These are phyloP conservation scores for Boletellus dicymbophilus DNA, from an alignment of 1,284 basidiomycete genomes.

Conservation along the genomic window DNA sequence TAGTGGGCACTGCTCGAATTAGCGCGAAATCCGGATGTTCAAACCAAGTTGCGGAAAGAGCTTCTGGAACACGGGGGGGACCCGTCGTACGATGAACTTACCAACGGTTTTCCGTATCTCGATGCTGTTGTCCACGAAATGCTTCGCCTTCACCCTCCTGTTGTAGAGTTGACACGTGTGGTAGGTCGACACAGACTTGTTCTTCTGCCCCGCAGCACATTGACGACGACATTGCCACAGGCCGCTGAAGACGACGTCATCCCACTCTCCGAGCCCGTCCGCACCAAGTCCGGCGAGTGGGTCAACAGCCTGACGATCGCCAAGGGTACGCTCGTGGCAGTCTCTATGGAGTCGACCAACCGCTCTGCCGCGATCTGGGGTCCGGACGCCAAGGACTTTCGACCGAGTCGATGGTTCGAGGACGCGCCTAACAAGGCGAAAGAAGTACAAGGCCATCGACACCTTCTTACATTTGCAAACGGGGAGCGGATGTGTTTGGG, in stretches of 20 bases:
- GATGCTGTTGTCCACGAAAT: no score
- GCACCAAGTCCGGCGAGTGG: neutral
- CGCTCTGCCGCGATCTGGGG: conserved; percentile 36
- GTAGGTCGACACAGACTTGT: neutral
- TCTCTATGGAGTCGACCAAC: neutral
- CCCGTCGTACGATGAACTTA: no score
- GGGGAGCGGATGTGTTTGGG: conserved; percentile 44
- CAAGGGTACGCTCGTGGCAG: neutral
- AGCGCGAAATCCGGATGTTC: no score
- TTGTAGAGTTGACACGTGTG: neutral
- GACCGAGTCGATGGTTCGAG: conserved; percentile 39
- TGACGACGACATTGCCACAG: neutral
- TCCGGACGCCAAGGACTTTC: conserved; percentile 35
- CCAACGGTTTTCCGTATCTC: no score
- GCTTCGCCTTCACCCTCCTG: neutral
- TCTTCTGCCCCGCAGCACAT: no score
- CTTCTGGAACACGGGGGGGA: no score
- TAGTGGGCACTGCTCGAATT: no score
- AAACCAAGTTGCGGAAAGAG: no score
- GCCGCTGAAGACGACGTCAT: neutral
- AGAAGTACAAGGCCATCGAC: conserved; percentile 41
- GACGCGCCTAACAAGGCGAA: conserved; percentile 22
- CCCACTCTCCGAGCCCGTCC: neutral
- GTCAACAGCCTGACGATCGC: neutral
- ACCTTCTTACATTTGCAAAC: conserved; percentile 42